phyloP scores from a whole-genome alignment of 2,329 filamentous ascomycete species.

The Diaporthe velutina region DNA sequence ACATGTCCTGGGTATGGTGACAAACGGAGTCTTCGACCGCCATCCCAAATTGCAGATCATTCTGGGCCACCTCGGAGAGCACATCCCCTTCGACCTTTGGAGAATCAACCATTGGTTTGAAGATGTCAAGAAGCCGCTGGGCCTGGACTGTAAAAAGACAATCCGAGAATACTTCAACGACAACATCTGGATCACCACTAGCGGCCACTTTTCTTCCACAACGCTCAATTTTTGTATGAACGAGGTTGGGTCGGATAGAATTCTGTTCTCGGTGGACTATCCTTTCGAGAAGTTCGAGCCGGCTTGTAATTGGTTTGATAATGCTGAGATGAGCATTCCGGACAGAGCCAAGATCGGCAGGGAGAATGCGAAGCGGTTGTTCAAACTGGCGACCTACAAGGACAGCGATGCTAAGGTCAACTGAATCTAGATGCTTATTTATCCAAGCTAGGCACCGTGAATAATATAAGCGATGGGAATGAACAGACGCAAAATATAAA shows the following conservation, averaged over 20 bases:
- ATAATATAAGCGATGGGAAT: too few relatives aligned
- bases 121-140: slow-evolving; percentile 47
- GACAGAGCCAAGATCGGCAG: slow-evolving; percentile 56
- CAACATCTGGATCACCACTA: slow-evolving; percentile 70
- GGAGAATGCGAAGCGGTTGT: slow-evolving; percentile 57
- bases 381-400: slow-evolving; percentile 52
- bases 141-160: slow-evolving; percentile 61
- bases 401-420: slow-evolving; percentile 24
- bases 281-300: slow-evolving; percentile 62
- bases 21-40: slow-evolving; percentile 63
- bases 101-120: slow-evolving; percentile 68
- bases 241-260: slow-evolving; percentile 63
- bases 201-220: slow-evolving; percentile 67
- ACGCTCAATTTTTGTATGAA: slow-evolving; percentile 63
- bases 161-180: slow-evolving; percentile 65
- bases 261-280: slow-evolving; percentile 66
- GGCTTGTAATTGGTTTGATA: slow-evolving; percentile 55
- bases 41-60: slow-evolving; percentile 60
- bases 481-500: too few relatives aligned
- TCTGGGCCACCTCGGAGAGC: slow-evolving; percentile 63
- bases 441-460: too few relatives aligned
- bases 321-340: slow-evolving; percentile 41
- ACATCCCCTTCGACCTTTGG: slow-evolving; percentile 63
- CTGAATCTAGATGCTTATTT: too few relatives aligned
- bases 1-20: slow-evolving; percentile 66